Conservation (phyloP, 2,329 filamentous ascomycete genomes). For the Apiospora kogelbergensis region DNA sequence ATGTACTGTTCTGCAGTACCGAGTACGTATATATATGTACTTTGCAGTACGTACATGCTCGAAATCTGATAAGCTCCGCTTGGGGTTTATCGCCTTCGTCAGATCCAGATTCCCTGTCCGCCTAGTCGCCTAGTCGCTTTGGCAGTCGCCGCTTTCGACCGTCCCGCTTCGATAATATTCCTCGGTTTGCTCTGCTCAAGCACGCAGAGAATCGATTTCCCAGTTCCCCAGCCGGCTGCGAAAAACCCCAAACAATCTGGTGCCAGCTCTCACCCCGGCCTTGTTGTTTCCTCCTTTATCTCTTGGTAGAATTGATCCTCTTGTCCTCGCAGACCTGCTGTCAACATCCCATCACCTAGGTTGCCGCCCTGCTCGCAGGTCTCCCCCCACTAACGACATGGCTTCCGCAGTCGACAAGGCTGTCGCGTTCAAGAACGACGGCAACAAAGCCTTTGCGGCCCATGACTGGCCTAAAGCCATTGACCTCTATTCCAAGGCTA, state of each 20-base stretch:
- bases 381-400: conserved; percentile 31
- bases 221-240: background rate
- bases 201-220: background rate
- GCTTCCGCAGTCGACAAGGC: conserved; percentile 62
- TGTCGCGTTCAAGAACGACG: conserved; percentile 83
- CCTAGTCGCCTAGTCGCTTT: background rate
- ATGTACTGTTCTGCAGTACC: too few species aligned
- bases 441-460: conserved; percentile 86
- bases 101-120: background rate
- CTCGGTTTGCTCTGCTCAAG: background rate
- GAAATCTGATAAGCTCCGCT: conserved; percentile 5
- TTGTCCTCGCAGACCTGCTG: background rate
- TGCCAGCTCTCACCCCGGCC: background rate
- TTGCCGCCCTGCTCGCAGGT: background rate
- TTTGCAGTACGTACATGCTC: too few species aligned
- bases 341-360: background rate
- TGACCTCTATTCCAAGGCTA: conserved; percentile 83
- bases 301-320: background rate
- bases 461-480: conserved; percentile 86
- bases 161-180: conserved; percentile 5
- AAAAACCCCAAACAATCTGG: background rate
- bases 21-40: too few species aligned
- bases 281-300: background rate
- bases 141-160: background rate
- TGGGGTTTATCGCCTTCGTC: conserved; percentile 2